Evolutionary conservation across 2,329 filamentous ascomycete genomes (phyloP), one percentile per base, ranked within the genome.

Genomic region (Lasiodiplodia sp.): DNA sequence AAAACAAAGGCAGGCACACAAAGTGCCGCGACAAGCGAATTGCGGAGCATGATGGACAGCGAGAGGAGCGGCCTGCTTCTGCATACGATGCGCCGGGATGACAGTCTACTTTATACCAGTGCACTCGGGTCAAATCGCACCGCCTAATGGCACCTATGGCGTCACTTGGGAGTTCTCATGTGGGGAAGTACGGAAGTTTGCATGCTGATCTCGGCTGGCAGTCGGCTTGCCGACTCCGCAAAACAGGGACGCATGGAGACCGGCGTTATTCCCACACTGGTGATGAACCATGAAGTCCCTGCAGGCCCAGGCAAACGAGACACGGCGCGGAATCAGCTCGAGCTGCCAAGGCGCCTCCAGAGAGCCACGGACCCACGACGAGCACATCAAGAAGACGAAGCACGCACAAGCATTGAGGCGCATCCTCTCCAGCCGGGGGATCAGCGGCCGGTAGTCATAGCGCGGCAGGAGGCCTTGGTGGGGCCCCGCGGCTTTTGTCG

Each of bases 141-240:
- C 47, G 44, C n/a, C 3, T 23, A 25, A 49, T 51, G 44, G 38
- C 40, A 37, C 23, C 23, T 28, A 60, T 60, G 11, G 56, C 56
- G 38, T 60, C 56, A 60, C 38, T 47, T 21, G n/a, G 37, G 31
- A 60, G 23, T 47, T 38, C 4, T 18, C 28, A 25, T 60, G 56
- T 60, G 56, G 38, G 38, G 56, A 28, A 25, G 14, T 4, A 21
- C 38, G 56, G 38, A 28, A 47, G 44, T 28, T 47, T 60, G n/a
- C 37, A 14, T 28, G 56, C 34, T 60, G 56, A 60, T 60, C 56
- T 64, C 60, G 60, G 60, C 16, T 51, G 21, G 25, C 11, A 25
- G 16, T 52, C 60, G 60, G 60, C 16, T 51, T 49, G 44, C 60
- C 40, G 55, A 31, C n/a, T 38, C 31, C n/a, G 28, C 55, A 40